These are phyloP conservation scores for Aspergillus hancockii DNA, from an alignment of 495 filamentous ascomycete species.

Conservation along the genomic window DNA sequence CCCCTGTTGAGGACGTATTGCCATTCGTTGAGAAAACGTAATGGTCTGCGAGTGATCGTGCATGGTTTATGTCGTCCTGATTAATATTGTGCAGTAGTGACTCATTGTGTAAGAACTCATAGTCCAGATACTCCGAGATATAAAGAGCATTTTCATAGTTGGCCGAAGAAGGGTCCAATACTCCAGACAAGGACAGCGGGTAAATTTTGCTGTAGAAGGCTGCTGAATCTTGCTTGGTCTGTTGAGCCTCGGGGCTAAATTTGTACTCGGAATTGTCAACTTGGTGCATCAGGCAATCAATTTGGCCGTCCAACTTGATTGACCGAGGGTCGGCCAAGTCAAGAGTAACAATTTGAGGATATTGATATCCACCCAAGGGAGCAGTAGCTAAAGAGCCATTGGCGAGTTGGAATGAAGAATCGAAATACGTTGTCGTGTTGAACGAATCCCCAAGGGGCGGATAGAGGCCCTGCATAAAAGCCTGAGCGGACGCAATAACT, in stretches of 20 bases:
- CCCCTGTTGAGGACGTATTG: conserved; percentile 49
- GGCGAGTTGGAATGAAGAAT: conserved; percentile 47
- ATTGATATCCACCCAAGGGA: conserved; percentile 75
- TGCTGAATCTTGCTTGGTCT: conserved; percentile 38
- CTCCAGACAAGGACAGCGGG: conserved; percentile 33
- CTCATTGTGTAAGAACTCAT: conserved; percentile 69
- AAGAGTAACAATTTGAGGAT: conserved; percentile 59
- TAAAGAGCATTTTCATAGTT: conserved; percentile 57
- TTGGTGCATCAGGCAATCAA: conserved; percentile 52
- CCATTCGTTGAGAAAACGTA: conserved; percentile 68
- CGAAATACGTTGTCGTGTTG: conserved; percentile 40
- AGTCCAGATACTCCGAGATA: conserved; percentile 76
- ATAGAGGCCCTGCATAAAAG: conserved; percentile 81
- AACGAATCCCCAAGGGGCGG: conserved; percentile 57
- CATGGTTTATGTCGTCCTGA: conserved; percentile 51
- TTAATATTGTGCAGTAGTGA: conserved; percentile 59
- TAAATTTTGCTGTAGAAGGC: conserved; percentile 54
- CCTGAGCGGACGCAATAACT: conserved; percentile 62
- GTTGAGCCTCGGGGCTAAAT: conserved; percentile 36
- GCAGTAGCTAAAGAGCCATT: conserved; percentile 57
- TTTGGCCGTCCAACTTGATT: conserved; percentile 59
- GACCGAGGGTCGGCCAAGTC: conserved; percentile 52
- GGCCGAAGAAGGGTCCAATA: conserved; percentile 37
- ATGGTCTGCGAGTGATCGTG: conserved; percentile 63
- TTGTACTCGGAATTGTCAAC: conserved; percentile 39